Evolutionary conservation across 2,329 filamentous ascomycete genomes (phyloP).

Genomic region (Trichoderma citrinoviride): DNA sequence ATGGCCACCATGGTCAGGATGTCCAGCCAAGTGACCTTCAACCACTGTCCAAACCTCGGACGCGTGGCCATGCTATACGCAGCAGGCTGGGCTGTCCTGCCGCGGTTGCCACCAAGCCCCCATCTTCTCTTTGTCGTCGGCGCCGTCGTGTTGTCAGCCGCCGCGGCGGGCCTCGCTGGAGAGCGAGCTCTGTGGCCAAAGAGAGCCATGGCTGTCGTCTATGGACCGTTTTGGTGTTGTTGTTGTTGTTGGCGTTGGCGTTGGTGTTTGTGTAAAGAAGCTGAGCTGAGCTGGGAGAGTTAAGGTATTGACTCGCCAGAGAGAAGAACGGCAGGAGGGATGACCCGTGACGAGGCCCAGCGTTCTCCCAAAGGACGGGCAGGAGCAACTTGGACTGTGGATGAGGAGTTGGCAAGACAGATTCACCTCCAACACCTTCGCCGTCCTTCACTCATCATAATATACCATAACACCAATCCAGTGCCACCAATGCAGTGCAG

Average conservation of each 20-base stretch:
- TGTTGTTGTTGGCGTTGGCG: too few relatives aligned
- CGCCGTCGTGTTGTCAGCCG: not conserved
- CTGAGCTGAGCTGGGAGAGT: not conserved
- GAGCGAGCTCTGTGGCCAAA: constrained; percentile 13
- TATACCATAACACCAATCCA: too few relatives aligned
- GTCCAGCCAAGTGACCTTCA: constrained; percentile 65
- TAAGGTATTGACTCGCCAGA: not conserved
- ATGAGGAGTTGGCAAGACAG: not conserved
- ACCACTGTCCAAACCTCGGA: constrained; percentile 66
- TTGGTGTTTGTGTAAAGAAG: not conserved
- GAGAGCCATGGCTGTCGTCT: constrained; percentile 9
- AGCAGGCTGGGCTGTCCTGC: not conserved
- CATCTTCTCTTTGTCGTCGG: not conserved
- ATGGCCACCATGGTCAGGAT: constrained; percentile 64
- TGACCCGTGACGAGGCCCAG: not conserved
- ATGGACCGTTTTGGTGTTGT: not conserved
- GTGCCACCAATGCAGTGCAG: too few relatives aligned
- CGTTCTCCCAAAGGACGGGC: not conserved
- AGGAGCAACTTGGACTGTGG: not conserved
- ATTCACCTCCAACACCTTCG: not conserved
- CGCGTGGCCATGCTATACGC: constrained; percentile 46
- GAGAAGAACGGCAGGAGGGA: too few relatives aligned
- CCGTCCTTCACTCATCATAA: not conserved
- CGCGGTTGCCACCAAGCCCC: not conserved
- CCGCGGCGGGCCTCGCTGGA: not conserved